Evolutionary conservation across 129 eudicot genomes (phyloP), one percentile per base, ranked within the genome.

Genomic region (Cynara cardunculus): DNA sequence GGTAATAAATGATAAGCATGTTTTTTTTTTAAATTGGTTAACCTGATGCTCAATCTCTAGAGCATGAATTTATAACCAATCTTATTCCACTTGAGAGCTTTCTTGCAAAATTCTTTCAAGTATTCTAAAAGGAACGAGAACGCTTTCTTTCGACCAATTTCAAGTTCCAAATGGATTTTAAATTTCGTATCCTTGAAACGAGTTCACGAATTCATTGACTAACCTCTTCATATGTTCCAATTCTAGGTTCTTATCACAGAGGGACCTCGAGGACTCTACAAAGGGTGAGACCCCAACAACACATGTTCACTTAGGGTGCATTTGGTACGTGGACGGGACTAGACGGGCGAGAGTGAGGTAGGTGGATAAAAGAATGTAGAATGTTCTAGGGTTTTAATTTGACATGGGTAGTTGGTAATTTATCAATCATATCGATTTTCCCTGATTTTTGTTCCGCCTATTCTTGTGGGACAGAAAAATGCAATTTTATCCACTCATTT

Each of bases 261-360:
- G 87, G 99, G 99, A 80, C 93, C 96, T 78, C 88, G 87, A 12
- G 99, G 96, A 79, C 93, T 95, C 30, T 95, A 92, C 87, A 90
- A 95, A 89, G 99, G 99, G 99, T 95, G 86, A 92, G 96, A 75
- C 72, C 39, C 7, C 21, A 46, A 30, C 25, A 27, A 7, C 49
- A 21, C 78, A 22, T 19, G 14, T 59, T 41, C 25, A 9, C 46
- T 30, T 79, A 16, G 32, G 9, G 1, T 19, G 65, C 65, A 1
- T 18, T 56, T 56, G 65, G 65, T 46, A 14, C n/a, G 19, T 46
- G 19, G 59, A 46, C 19, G 6, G 6, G n/a, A 3, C 59, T 46
- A 10, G n/a, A 46, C 19, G 19, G 1, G 59, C 24, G 9, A 11
- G 53, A 41, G 14, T 41, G 53, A 41, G 53, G 1, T 37, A 3